phyloP scores from a whole-genome alignment of 192 early-diverging fungal genomes.

The Coemansia sp. region DNA sequence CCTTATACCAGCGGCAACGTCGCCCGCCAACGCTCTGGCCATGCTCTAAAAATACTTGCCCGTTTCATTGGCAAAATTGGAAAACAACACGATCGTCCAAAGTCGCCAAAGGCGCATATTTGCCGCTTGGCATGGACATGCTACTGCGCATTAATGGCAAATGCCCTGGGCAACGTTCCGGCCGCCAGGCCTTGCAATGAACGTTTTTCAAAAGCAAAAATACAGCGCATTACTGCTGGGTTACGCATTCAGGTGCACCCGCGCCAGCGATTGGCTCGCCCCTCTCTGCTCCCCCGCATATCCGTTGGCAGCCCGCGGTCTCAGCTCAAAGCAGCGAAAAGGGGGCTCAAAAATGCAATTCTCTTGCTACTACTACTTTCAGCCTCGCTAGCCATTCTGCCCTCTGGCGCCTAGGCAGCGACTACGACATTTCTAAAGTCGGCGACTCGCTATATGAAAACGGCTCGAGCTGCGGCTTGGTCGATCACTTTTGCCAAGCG shows the following conservation, averaged over 20 bases:
- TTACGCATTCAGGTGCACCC: neutral
- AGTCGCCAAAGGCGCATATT: neutral
- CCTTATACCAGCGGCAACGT: neutral
- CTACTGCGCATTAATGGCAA: neutral
- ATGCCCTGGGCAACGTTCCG: conserved; percentile 6
- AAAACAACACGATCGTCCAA: conserved; percentile 2
- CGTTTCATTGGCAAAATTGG: too few relatives aligned
- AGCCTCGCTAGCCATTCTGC: neutral
- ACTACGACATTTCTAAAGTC: neutral
- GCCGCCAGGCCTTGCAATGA: neutral
- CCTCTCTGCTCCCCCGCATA: neutral
- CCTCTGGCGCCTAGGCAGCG: neutral
- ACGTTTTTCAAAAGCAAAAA: neutral
- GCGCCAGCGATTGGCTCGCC: neutral
- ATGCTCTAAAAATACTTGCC: neutral
- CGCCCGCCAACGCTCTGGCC: neutral
- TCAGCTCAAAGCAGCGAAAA: neutral
- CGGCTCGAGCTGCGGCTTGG: neutral
- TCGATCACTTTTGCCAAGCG: neutral
- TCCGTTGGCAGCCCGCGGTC: neutral
- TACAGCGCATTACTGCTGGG: neutral
- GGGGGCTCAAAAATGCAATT: neutral
- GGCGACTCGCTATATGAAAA: neutral
- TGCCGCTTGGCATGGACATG: neutral
- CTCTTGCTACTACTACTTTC: neutral